These are phyloP conservation scores for Aureobasidium sp. DNA, from an alignment of 2,329 filamentous ascomycete species.

Conservation along the genomic window DNA sequence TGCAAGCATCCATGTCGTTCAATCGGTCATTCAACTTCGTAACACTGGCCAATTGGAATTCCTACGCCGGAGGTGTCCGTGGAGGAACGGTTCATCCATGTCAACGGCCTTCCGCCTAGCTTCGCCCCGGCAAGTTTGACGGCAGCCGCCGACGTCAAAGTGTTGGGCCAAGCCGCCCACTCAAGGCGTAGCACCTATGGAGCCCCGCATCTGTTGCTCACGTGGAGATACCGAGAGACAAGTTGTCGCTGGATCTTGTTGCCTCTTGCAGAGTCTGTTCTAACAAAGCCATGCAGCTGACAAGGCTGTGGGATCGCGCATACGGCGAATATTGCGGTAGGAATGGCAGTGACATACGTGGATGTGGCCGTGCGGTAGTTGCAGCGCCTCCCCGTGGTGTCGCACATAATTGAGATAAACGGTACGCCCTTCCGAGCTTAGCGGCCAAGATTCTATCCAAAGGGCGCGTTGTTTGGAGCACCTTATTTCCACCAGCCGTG, in stretches of 20 bases:
- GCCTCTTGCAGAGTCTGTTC: neutral
- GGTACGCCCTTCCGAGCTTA: neutral
- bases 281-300: neutral
- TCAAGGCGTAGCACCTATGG: neutral
- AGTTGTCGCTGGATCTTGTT: neutral
- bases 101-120: neutral
- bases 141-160: conserved; percentile 7
- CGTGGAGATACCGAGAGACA: neutral
- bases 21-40: neutral
- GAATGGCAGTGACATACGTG: neutral
- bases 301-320: neutral
- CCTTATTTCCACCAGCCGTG: neutral
- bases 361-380: neutral
- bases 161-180: neutral
- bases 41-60: neutral
- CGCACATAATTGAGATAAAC: neutral
- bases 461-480: neutral
- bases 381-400: neutral
- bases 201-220: conserved; percentile 1
- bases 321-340: neutral
- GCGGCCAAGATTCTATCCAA: neutral
- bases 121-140: neutral
- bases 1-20: neutral
- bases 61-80: neutral
- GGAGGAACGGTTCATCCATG: neutral